phyloP scores from a whole-genome alignment of 2,329 filamentous ascomycete genomes.

The Phialocephala sp. region DNA sequence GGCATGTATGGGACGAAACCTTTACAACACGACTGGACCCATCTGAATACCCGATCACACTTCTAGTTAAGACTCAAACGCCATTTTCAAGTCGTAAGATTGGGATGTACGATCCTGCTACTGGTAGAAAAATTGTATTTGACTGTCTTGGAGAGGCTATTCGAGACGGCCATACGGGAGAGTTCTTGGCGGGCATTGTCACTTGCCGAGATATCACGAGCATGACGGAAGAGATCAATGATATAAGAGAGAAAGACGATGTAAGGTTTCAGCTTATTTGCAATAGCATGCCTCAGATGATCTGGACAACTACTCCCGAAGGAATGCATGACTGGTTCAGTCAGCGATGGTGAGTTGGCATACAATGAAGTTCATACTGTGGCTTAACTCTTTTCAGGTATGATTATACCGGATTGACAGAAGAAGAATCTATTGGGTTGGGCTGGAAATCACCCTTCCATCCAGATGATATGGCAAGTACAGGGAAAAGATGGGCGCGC shows the following conservation, averaged over 20 bases:
- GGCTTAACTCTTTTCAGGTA: constrained; percentile 49
- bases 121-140: constrained; percentile 60
- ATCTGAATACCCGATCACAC: constrained; percentile 70
- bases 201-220: constrained; percentile 75
- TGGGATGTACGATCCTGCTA: constrained; percentile 64
- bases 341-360: constrained; percentile 60
- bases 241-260: constrained; percentile 74
- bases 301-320: constrained; percentile 75
- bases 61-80: constrained; percentile 65
- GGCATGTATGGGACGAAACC: constrained; percentile 68
- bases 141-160: constrained; percentile 73
- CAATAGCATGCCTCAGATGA: constrained; percentile 73
- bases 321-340: constrained; percentile 77
- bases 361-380: not conserved
- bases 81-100: constrained; percentile 65
- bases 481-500: constrained; percentile 62
- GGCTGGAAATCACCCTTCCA: constrained; percentile 72
- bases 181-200: constrained; percentile 76
- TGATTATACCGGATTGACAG: constrained; percentile 73
- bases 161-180: constrained; percentile 67
- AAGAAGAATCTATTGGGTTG: constrained; percentile 65
- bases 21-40: constrained; percentile 63
- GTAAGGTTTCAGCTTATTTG: constrained; percentile 77
- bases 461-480: constrained; percentile 68
- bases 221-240: constrained; percentile 70